Base-by-base conservation (phyloP, 352 stramenopile species). In the Phytophthora quininea region DNA sequence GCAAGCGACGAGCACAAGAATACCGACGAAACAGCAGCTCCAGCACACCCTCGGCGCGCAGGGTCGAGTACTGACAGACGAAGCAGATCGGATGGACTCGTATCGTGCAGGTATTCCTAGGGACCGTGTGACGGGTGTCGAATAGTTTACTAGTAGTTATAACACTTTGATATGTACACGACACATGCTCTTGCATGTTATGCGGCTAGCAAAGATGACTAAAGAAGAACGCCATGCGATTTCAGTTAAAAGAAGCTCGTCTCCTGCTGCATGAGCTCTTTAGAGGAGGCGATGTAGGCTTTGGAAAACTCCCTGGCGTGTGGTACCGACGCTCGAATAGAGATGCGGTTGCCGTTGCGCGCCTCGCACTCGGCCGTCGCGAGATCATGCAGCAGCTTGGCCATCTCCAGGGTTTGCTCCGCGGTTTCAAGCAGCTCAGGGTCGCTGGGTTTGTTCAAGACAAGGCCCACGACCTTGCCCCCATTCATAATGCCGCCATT, bases 1-100 rank as follows among this genome's bases (percentile, higher is more conserved):
- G 86, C 40, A 86, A 90, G 62, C 85, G 86, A 64, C 78, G 79
- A 60, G 85, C 85, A 55, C 82, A 86, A 38, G 73, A 91, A 62
- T 79, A 88, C 35, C 85, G 85, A 24, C 82, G 85, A 58, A 93
- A 93, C 74, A 93, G 85, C 74, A 93, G 79, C 52, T 69, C 76
- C 47, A 85, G 78, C 62, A 84, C 74, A 24, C 60, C 66, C 59
- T 77, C 67, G 53, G 68, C 75, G 37, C 61, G 74, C 19, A 68
- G 76, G 62, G 71, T 80, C 58, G 79, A 90, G 74, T 88, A 84
- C 62, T 84, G 62, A 35, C 40, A 64, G 24, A 52, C 64, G 19
- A 27, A 61, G 32, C 57, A 65, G 43, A 43, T 42, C 69, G 35
- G 35, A 40, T 11, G 35, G 6, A 11, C 6, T 0, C 10, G 35